Percentiles rank a stretch among this genome's conserved stretches.
Conservation (phyloP, 768 basidiomycete species). For the Glaciozyma antarctica region DNA sequence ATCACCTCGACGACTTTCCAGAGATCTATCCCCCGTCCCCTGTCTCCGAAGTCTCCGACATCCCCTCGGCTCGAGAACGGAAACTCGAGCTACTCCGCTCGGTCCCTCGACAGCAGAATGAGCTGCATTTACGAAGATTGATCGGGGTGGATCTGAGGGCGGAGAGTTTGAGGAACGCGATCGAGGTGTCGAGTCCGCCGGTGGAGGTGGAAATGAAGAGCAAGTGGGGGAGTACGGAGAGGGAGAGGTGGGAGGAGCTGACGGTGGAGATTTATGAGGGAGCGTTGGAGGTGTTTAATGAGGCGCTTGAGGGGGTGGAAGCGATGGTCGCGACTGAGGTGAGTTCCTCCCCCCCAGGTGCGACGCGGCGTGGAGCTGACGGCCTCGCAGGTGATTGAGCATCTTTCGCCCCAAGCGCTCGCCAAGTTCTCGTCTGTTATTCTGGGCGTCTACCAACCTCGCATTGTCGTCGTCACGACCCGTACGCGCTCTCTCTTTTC, state of each 20-base stretch:
- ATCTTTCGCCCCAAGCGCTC: slow-evolving; percentile 55
- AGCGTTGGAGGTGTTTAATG: slow-evolving; percentile 58
- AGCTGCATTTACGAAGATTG: slow-evolving; percentile 53
- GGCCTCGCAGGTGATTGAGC: slow-evolving; percentile 61
- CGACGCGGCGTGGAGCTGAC: too few relatives aligned
- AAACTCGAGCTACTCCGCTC: slow-evolving; percentile 32
- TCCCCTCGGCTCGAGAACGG: not conserved
- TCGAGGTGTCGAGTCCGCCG: slow-evolving; percentile 40
- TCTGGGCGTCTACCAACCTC: slow-evolving; percentile 65
- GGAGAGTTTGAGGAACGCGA: slow-evolving; percentile 51
- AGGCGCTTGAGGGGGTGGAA: slow-evolving; percentile 50
- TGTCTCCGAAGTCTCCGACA: slow-evolving; percentile 10
- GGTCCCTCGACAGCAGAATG: slow-evolving; percentile 43
- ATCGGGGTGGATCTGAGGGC: slow-evolving; percentile 60
- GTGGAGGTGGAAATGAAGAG: slow-evolving; percentile 5
- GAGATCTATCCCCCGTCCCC: slow-evolving; percentile 34
- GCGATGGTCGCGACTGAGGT: slow-evolving; percentile 45
- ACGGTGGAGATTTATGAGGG: slow-evolving; percentile 64
- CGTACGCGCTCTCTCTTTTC: slow-evolving; percentile 34
- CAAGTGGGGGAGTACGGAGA: slow-evolving; percentile 6
- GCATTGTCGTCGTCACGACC: slow-evolving; percentile 66
- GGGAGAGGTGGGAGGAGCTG: slow-evolving; percentile 58
- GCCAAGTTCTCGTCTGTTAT: slow-evolving; percentile 58
- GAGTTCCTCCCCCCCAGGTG: not conserved
- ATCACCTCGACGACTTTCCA: slow-evolving; percentile 50